phyloP scores from a whole-genome alignment of 495 filamentous ascomycete genomes.

The Aspergillus leporis region DNA sequence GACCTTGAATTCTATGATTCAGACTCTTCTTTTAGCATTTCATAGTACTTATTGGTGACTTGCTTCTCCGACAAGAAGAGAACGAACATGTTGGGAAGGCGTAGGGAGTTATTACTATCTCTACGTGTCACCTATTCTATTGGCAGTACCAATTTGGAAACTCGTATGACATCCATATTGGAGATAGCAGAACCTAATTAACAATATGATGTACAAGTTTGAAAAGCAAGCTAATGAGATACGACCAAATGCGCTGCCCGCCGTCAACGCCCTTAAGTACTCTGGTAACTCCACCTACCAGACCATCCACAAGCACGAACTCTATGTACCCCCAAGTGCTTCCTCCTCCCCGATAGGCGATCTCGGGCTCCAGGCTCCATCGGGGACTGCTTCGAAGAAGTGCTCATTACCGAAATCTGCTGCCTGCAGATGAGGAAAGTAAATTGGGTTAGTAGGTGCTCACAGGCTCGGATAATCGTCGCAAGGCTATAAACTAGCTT shows the following conservation, averaged over 20 bases:
- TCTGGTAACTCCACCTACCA: background rate
- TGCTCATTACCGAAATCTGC: background rate
- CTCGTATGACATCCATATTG: conserved; percentile 8
- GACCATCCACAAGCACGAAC: no score
- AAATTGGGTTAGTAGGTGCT: background rate
- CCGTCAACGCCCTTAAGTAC: background rate
- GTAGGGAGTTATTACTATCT: conserved; percentile 12
- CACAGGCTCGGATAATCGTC: background rate
- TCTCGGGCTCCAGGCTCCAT: background rate
- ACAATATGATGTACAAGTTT: background rate
- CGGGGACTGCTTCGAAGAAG: background rate
- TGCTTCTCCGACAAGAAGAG: conserved; percentile 30
- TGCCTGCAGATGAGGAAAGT: background rate
- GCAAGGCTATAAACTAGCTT: no score
- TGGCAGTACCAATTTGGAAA: background rate
- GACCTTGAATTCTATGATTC: conserved; percentile 24
- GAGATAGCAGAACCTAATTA: background rate
- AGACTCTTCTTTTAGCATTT: conserved; percentile 23
- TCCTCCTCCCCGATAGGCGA: background rate
- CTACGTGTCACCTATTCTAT: background rate
- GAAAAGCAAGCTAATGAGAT: background rate
- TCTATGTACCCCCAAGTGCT: no score
- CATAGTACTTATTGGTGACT: conserved; percentile 27
- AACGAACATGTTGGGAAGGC: conserved; percentile 36
- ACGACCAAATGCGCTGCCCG: background rate